phyloP scores from a whole-genome alignment of 768 basidiomycete genomes.

The Scleroderma bovista region DNA sequence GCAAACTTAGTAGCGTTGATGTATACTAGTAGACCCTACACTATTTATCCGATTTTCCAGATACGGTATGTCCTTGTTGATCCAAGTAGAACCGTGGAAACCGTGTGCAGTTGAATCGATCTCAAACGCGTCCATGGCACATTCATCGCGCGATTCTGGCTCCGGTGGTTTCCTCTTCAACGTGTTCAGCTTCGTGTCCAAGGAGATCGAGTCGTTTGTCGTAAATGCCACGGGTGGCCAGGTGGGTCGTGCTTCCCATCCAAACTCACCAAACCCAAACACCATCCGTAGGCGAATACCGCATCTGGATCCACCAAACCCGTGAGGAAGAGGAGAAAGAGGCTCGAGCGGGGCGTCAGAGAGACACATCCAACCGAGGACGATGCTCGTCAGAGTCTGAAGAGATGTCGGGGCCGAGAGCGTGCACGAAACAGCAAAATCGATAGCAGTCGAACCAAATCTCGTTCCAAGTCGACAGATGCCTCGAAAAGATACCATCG shows the following conservation, averaged over 20 bases:
- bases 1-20: no score
- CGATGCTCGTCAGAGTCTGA: constrained; percentile 7
- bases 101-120: not conserved
- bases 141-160: constrained; percentile 2
- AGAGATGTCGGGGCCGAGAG: constrained; percentile 3
- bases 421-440: constrained; percentile 9
- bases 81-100: not conserved
- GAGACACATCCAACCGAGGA: constrained; percentile 12
- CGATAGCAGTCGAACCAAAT: constrained; percentile 8
- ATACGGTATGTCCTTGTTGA: constrained; percentile 15
- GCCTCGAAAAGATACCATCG: not conserved
- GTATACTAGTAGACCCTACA: no score
- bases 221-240: constrained; percentile 48
- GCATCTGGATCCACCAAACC: constrained; percentile 8
- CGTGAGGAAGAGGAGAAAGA: constrained; percentile 7
- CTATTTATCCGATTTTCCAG: not conserved
- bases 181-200: constrained; percentile 64
- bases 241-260: constrained; percentile 9
- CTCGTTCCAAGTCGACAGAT: constrained; percentile 18
- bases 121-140: constrained; percentile 7
- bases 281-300: constrained; percentile 10
- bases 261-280: no score
- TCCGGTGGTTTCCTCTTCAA: constrained; percentile 47
- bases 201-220: constrained; percentile 69
- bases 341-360: constrained; percentile 1